Evolutionary conservation across 257 asterid genomes (phyloP).

Genomic region (Mentha longifolia): DNA sequence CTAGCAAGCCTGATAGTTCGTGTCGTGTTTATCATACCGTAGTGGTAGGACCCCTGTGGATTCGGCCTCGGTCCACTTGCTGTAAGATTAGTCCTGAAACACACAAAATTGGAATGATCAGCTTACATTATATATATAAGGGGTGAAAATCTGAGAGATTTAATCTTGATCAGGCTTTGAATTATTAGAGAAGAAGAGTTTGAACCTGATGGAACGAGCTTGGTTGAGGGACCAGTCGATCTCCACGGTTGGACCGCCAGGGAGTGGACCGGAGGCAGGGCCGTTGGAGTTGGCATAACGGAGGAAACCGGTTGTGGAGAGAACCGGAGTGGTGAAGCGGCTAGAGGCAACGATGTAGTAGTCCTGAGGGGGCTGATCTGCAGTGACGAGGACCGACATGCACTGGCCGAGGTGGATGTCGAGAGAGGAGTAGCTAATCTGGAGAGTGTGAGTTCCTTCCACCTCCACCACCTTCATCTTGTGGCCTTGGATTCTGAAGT

Average conservation of each 20-base stretch:
- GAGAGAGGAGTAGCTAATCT: constrained; percentile 73
- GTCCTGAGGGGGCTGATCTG: constrained; percentile 76
- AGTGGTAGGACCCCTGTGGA: constrained; percentile 92
- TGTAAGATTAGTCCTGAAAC: constrained; percentile 73
- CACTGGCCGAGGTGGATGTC: constrained; percentile 91
- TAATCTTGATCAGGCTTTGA: too few relatives aligned
- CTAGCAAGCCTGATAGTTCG: constrained; percentile 65
- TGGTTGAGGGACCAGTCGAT: constrained; percentile 95
- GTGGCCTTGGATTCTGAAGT: constrained; percentile 88
- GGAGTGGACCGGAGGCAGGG: constrained; percentile 69
- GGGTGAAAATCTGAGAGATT: too few relatives aligned
- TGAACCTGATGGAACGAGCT: constrained; percentile 81
- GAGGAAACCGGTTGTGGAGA: constrained; percentile 70
- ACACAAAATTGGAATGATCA: background rate
- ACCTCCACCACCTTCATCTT: constrained; percentile 86
- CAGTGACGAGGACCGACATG: constrained; percentile 81
- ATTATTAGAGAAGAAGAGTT: background rate
- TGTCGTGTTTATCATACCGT: constrained; percentile 81
- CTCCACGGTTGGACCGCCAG: constrained; percentile 92
- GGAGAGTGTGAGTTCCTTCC: constrained; percentile 95
- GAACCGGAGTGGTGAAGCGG: constrained; percentile 70
- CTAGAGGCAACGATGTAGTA: constrained; percentile 70
- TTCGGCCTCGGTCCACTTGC: constrained; percentile 96
- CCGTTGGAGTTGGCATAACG: constrained; percentile 66
- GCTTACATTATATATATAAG: background rate